Percentiles rank a stretch among this genome's conserved stretches.
These are phyloP conservation scores for Stagonosporopsis cucurbitacearum DNA, from an alignment of 2,329 filamentous ascomycete genomes.

Conservation along the genomic window DNA sequence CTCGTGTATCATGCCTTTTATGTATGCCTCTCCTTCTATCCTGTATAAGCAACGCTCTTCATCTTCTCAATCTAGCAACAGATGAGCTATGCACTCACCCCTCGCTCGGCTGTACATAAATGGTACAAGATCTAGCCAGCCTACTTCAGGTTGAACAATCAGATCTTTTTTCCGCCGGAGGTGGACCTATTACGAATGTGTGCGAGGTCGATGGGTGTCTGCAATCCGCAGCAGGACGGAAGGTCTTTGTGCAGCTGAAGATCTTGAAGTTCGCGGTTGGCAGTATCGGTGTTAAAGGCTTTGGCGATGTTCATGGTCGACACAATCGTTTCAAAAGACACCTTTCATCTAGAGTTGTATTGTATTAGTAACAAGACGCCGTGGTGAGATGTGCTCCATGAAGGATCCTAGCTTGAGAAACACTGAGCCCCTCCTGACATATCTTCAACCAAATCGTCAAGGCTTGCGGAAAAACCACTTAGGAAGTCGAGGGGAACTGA, in stretches of 20 bases:
- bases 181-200: conserved; percentile 17
- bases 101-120: conserved; percentile 14
- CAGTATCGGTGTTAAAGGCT: conserved; percentile 10
- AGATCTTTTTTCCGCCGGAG: conserved; percentile 8
- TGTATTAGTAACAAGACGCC: conserved; percentile 17
- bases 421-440: conserved; percentile 35
- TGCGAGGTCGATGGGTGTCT: conserved; percentile 18
- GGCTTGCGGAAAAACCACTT: conserved; percentile 20
- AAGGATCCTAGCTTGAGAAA: conserved; percentile 45
- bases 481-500: conserved; percentile 24
- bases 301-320: conserved; percentile 12
- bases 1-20: conserved; percentile 25
- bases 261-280: conserved; percentile 11
- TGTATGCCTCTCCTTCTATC: conserved; percentile 26
- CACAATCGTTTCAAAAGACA: conserved; percentile 21
- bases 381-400: conserved; percentile 33
- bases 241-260: conserved; percentile 13
- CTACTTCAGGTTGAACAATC: conserved; percentile 5
- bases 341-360: neutral
- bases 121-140: conserved; percentile 21
- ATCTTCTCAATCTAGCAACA: conserved; percentile 20
- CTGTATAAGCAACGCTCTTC: conserved; percentile 18
- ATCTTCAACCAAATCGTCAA: conserved; percentile 22
- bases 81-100: conserved; percentile 19
- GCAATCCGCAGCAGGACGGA: conserved; percentile 1